phyloP scores from a whole-genome alignment of 306 rosid species.

The Geum urbanum region DNA sequence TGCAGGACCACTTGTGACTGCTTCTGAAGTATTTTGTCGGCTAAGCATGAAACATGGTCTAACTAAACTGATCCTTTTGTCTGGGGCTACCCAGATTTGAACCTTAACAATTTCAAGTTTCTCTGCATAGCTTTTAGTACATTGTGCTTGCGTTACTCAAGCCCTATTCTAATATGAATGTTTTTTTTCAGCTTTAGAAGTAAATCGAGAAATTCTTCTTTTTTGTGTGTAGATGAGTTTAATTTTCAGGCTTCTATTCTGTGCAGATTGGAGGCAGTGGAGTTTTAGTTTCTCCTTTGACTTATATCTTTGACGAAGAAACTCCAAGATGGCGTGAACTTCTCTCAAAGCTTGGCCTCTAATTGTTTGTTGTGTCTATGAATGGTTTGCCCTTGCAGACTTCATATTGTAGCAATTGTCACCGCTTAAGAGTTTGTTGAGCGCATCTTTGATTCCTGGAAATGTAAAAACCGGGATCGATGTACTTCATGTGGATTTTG shows the following conservation, averaged over 20 bases:
- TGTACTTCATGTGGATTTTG: conserved; percentile 11
- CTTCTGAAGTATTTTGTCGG: too few species aligned
- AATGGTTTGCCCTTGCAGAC: background rate
- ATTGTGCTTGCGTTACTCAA: background rate
- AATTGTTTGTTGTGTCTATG: conserved; percentile 17
- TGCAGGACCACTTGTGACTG: background rate
- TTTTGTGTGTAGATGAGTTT: background rate
- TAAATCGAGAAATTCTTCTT: too few species aligned
- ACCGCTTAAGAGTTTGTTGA: background rate
- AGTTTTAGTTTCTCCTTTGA: conserved; percentile 88
- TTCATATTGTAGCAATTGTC: conserved; percentile 19
- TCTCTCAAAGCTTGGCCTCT: conserved; percentile 63
- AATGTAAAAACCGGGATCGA: background rate
- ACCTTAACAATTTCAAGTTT: background rate
- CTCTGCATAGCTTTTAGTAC: background rate
- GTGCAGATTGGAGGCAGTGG: conserved; percentile 96
- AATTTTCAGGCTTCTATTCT: conserved; percentile 1
- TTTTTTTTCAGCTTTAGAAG: too few species aligned
- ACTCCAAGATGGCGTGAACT: conserved; percentile 91
- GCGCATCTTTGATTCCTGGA: conserved; percentile 15
- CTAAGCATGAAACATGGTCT: background rate
- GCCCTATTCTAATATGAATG: background rate
- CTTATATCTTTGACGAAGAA: conserved; percentile 94
- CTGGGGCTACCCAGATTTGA: background rate
- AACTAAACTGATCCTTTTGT: background rate